A percentile compares a stretch with the other conserved stretches of the same genome.
These are phyloP conservation scores for Draba incana DNA, from an alignment of 345 rosid genomes.

Conservation along the genomic window DNA sequence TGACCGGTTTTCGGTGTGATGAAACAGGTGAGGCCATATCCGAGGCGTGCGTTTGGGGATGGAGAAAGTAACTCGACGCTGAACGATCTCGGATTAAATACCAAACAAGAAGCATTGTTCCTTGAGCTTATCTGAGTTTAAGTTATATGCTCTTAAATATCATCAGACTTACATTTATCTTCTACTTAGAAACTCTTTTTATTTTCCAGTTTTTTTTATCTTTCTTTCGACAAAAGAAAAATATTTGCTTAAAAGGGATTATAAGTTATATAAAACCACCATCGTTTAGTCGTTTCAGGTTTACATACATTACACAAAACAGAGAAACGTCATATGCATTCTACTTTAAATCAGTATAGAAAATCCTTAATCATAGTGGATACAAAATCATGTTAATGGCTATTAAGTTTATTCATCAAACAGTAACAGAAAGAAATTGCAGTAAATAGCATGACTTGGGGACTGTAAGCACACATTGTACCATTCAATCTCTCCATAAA, in stretches of 20 bases:
- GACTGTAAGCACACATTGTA: slow-evolving; percentile 48
- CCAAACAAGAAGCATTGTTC: slow-evolving; percentile 96
- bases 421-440: slow-evolving; percentile 47
- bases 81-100: slow-evolving; percentile 84
- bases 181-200: slow-evolving; percentile 22
- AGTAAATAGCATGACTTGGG: slow-evolving; percentile 49
- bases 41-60: slow-evolving; percentile 86
- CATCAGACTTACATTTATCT: slow-evolving; percentile 16
- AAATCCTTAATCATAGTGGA: background rate
- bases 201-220: background rate
- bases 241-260: slow-evolving; percentile 27
- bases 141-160: slow-evolving; percentile 7
- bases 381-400: background rate
- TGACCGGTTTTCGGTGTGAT: slow-evolving; percentile 21
- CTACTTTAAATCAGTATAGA: background rate
- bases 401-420: background rate
- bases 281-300: slow-evolving; percentile 26
- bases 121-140: slow-evolving; percentile 72
- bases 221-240: slow-evolving; percentile 23
- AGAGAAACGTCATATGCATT: background rate
- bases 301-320: slow-evolving; percentile 15
- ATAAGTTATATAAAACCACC: slow-evolving; percentile 15
- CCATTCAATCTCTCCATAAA: slow-evolving; percentile 65
- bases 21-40: slow-evolving; percentile 96
- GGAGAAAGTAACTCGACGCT: slow-evolving; percentile 69